These are phyloP conservation scores for Thalia dealbata DNA, from an alignment of 176 grass and related monocot species.

Conservation along the genomic window DNA sequence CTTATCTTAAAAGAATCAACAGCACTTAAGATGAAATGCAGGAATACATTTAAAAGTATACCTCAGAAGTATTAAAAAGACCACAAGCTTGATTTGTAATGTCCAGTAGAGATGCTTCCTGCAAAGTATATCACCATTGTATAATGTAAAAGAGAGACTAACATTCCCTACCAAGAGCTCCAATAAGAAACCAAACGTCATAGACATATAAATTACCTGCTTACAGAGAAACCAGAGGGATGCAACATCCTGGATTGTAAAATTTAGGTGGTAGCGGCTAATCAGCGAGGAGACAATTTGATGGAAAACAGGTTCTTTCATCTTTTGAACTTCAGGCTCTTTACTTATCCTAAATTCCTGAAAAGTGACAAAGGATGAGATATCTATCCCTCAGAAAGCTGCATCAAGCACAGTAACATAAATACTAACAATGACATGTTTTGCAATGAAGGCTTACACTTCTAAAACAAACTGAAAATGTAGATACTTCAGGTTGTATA, in stretches of 20 bases:
- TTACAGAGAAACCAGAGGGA: slow-evolving; percentile 99
- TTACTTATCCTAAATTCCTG: slow-evolving; percentile 76
- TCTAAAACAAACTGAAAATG: background rate
- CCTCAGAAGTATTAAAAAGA: slow-evolving; percentile 85
- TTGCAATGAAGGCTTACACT: background rate
- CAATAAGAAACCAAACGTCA: slow-evolving; percentile 20
- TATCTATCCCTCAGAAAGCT: slow-evolving; percentile 1
- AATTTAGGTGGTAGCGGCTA: slow-evolving; percentile 54
- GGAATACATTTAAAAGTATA: slow-evolving; percentile 15
- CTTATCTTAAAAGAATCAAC: slow-evolving; percentile 13
- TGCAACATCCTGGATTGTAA: slow-evolving; percentile 65
- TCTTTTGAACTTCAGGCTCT: slow-evolving; percentile 76
- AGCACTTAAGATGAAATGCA: background rate
- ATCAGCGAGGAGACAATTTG: slow-evolving; percentile 54
- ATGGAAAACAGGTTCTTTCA: slow-evolving; percentile 78
- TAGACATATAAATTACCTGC: slow-evolving; percentile 40
- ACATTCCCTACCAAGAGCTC: slow-evolving; percentile 9
- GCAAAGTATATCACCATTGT: slow-evolving; percentile 3
- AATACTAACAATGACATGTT: background rate
- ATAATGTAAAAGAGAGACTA: slow-evolving; percentile 7
- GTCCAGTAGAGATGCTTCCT: slow-evolving; percentile 94
- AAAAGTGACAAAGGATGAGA: slow-evolving; percentile 18
- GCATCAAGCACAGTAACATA: slow-evolving; percentile 5
- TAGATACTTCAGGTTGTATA: background rate
- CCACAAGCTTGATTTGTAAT: slow-evolving; percentile 90